Base-by-base conservation (phyloP, 148 eudicot genomes). In the Rhododendron griersonianum region DNA sequence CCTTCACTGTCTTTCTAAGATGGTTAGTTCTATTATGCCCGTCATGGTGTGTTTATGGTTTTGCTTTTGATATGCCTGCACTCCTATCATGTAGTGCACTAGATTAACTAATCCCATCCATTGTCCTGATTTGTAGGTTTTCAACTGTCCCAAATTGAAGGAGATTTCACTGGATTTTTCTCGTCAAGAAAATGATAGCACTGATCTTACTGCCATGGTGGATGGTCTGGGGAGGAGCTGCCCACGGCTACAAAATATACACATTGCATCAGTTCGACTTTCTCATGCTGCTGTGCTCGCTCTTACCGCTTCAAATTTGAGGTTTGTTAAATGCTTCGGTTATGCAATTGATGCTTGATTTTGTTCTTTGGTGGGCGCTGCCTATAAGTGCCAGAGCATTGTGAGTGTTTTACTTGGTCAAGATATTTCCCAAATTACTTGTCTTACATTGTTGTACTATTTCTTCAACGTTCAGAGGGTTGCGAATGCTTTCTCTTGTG, bases 401-500 rank as follows among this genome's bases (percentile, higher is more conserved):
- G 10, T 41, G 45, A 86, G 48, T 4, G 14, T 19, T 50, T 81
- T n/a, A 39, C 25, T 75, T 41, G 18, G 16, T 80, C 39, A 9
- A 13, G 44, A 30, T 35, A 19, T 37, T 44, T 53, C 23, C 63
- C 33, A 30, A 37, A 50, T n/a, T 67, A n/a, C 11, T 7, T 45
- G 23, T 77, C 83, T 83, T 11, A 78, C 75, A 45, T 82, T 83
- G n/a, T 28, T 71, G 30, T 75, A n/a, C 61, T 30, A 45, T 81
- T 47, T 35, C 69, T 80, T 55, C 78, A 14, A 28, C 84, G 9
- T 88, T 86, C 91, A 97, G 99, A 93, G 94, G 94, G 85, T 84
- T 97, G 90, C 89, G 90, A 63, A 95, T 95, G 98, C 98, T 97
- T 55, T 97, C 99, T 81, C 89, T 96, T 84, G 92, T 95, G 63